phyloP scores from a whole-genome alignment of 2,329 filamentous ascomycete genomes.

The Didymella exigua region DNA sequence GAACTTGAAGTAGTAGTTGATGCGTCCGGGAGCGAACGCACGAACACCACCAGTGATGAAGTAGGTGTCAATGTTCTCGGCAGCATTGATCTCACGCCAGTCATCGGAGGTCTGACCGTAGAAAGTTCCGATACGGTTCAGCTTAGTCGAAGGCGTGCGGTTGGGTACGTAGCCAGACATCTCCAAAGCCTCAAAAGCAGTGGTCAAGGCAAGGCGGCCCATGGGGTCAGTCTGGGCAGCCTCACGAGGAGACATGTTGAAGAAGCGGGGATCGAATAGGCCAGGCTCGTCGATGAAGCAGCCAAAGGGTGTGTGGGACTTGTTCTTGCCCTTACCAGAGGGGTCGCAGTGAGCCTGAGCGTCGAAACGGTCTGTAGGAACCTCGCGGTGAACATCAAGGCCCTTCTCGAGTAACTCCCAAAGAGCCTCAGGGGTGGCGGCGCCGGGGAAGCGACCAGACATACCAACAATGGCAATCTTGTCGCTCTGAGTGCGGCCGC shows the following conservation, averaged over 20 bases:
- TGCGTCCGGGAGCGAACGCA: conserved; percentile 67
- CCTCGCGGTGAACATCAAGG: conserved; percentile 71
- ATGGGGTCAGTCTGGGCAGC: conserved; percentile 81
- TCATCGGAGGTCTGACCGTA: conserved; percentile 79
- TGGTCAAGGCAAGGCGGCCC: conserved; percentile 76
- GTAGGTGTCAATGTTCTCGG: conserved; percentile 73
- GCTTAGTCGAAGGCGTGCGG: conserved; percentile 69
- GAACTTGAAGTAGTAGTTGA: conserved; percentile 80
- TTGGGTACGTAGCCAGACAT: conserved; percentile 79
- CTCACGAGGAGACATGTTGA: conserved; percentile 85
- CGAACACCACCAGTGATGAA: conserved; percentile 68
- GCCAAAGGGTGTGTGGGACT: conserved; percentile 75
- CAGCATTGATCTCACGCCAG: conserved; percentile 76
- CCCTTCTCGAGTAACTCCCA: conserved; percentile 79
- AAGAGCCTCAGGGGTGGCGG: conserved; percentile 71
- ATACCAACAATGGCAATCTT: conserved; percentile 88
- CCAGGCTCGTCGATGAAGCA: conserved; percentile 78
- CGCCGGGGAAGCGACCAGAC: conserved; percentile 77
- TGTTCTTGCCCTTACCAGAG: conserved; percentile 75
- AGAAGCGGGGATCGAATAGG: conserved; percentile 81
- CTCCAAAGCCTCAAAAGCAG: conserved; percentile 81
- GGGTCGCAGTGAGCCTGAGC: conserved; percentile 73
- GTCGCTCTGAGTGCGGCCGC: conserved; percentile 59
- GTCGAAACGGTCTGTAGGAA: conserved; percentile 75
- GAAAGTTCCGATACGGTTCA: conserved; percentile 71